Percentiles rank a stretch among this genome's conserved stretches.
Evolutionary conservation across 2,329 filamentous ascomycete species (phyloP).

Genomic region (Epichloe coenophiala): DNA sequence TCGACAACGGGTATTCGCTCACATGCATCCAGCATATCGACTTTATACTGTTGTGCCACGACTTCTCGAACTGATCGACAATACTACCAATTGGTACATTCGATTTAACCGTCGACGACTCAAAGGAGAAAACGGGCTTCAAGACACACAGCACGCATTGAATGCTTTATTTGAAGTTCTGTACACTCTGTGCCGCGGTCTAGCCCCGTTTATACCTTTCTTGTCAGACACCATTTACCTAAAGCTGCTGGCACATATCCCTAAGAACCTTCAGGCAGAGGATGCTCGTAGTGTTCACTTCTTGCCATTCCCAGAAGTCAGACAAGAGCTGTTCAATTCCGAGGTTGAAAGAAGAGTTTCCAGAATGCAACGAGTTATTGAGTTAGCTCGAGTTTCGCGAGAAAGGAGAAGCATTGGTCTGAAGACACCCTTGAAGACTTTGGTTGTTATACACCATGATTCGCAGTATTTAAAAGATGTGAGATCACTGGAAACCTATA

Average conservation of each 20-base stretch:
- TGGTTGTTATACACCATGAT: constrained; percentile 80
- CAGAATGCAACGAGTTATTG: constrained; percentile 93
- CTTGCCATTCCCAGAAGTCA: constrained; percentile 75
- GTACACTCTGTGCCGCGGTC: constrained; percentile 72
- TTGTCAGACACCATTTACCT: constrained; percentile 90
- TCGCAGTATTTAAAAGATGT: constrained; percentile 76
- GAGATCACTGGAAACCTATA: constrained; percentile 72
- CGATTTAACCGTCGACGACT: constrained; percentile 82
- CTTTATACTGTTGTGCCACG: constrained; percentile 86
- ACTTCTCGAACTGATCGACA: constrained; percentile 72
- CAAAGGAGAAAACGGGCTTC: constrained; percentile 75
- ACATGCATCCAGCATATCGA: constrained; percentile 41
- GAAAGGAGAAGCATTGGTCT: constrained; percentile 74
- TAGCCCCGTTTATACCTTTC: constrained; percentile 93
- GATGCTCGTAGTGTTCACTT: constrained; percentile 88
- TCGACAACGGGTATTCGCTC: background rate
- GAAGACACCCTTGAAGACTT: constrained; percentile 80
- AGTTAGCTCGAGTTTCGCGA: constrained; percentile 72
- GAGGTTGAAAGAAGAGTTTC: constrained; percentile 75
- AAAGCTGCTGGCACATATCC: constrained; percentile 69
- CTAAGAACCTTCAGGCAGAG: constrained; percentile 50
- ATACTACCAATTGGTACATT: constrained; percentile 98
- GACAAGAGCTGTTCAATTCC: constrained; percentile 75
- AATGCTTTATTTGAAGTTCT: constrained; percentile 92
- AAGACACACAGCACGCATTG: constrained; percentile 80